Evolutionary conservation across 2,329 filamentous ascomycete species (phyloP), one percentile per base, ranked within the genome.

Genomic region (Arthrobotrys conoides): DNA sequence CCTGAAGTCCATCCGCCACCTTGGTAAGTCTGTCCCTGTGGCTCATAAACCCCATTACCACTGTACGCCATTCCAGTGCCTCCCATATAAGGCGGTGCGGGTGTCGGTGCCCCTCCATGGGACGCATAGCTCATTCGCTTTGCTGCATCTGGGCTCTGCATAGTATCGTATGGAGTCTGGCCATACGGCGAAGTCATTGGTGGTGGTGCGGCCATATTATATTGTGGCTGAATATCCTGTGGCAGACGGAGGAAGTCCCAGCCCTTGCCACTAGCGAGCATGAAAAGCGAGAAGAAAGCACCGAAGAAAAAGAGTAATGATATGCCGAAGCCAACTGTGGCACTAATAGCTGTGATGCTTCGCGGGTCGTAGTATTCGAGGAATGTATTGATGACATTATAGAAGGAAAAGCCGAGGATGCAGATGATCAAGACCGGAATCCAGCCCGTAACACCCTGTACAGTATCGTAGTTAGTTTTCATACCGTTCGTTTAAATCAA

Each of bases 391-490:
- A 71, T 20, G 5, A 49, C 41, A 16, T 78, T 69, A 46, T 78
- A 67, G 24, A 78, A 12, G 5, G 68, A 46, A 33, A 69, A 72
- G 5, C 63, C 68, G 18, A 78, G 63, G 22, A 78, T 38, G 20
- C 44, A 63, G 33, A 72, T 59, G 18, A 72, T 69, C 8, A 78
- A 9, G 22, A 72, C 68, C 0, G 64, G 63, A 22, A 72, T 48
- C 75, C 75, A 78, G 36, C 27, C n/a, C 12, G 61, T 51, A 16
- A 78, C 51, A 14, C 75, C 75, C 75, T 78, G 22, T 44, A 44
- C 18, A 27, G 16, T 1, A 41, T 41, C 5, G 36, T 72, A 41
- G 71, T 41, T 41, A 41, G 38, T 12, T 41, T 41, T 5, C 5
- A 41, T 3, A 41, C 12, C 12, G 38, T 41, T 41, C 10, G 38